These are phyloP conservation scores for Pseudogymnoascus sp. DNA, from an alignment of 2,329 filamentous ascomycete species.

Conservation along the genomic window DNA sequence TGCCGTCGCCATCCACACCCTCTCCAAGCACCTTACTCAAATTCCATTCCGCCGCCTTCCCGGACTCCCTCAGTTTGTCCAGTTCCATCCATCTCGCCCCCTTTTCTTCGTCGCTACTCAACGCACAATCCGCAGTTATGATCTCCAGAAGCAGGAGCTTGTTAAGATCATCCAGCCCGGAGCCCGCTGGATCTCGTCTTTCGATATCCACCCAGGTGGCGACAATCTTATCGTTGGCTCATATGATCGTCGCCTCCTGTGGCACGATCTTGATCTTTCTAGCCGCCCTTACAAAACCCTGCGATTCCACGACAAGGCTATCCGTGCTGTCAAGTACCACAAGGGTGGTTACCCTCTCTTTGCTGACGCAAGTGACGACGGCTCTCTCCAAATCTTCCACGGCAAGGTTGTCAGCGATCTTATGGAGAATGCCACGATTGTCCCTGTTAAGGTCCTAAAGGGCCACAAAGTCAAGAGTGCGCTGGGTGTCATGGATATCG, in stretches of 20 bases:
- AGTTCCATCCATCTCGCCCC: conserved; percentile 89
- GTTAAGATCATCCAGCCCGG: conserved; percentile 91
- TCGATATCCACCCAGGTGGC: conserved; percentile 87
- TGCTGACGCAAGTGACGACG: conserved; percentile 91
- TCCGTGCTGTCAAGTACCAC: conserved; percentile 84
- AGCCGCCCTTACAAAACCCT: conserved; percentile 91
- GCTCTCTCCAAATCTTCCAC: conserved; percentile 91
- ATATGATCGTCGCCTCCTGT: conserved; percentile 87
- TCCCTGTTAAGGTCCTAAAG: conserved; percentile 86
- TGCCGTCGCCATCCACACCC: conserved; percentile 87
- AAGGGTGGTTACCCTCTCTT: conserved; percentile 74
- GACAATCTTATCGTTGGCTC: conserved; percentile 92
- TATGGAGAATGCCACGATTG: conserved; percentile 94
- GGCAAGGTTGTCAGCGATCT: conserved; percentile 90
- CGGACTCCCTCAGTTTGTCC: conserved; percentile 74
- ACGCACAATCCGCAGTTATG: conserved; percentile 86
- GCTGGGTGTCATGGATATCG: conserved; percentile 84
- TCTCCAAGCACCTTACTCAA: conserved; percentile 92
- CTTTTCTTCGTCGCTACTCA: conserved; percentile 96
- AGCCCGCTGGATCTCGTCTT: conserved; percentile 87
- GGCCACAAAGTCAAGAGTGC: conserved; percentile 83
- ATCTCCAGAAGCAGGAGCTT: conserved; percentile 83
- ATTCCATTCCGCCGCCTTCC: conserved; percentile 78
- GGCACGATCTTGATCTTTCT: conserved; percentile 94
- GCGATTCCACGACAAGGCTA: conserved; percentile 87